Base-by-base conservation (phyloP, 2,329 filamentous ascomycete genomes). In the Apiospora aurea region DNA sequence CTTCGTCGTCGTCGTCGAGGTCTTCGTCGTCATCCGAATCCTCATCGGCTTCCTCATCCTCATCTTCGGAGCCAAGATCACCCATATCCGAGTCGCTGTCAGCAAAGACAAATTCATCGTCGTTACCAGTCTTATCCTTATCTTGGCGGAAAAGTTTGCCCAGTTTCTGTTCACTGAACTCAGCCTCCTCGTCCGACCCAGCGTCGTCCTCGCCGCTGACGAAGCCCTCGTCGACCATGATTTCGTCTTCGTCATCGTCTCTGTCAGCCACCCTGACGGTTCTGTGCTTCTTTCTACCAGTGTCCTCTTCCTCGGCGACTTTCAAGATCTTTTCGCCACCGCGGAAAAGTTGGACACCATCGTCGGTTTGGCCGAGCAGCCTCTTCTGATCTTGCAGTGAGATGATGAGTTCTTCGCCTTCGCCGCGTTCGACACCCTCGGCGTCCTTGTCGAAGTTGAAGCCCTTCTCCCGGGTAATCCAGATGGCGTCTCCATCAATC, bases 51-150 rank as follows among this genome's bases (percentile, higher is more conserved):
- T 84, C 83, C 0, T 83, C 84, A 4, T 84, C 83, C 26, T 85
- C 85, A 0, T 81, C 82, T 0, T 83, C 85, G 11, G 94, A 97
- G 11, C 57, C 57, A 74, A 98, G 83, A 4, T 96, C 97, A 8
- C 96, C 96, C 5, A 99, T 87, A 80, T 99, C 97, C 0, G 96
- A 99, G 81, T 99, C 97, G 78, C 94, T 97, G 79, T 99, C 96
- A 18, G 96, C 96, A 84, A 98, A 99, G 1, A 91, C 94, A 72
- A 98, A 78, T 71, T 97, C 94, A 43, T 91, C 93, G 34, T 90
- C 89, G 14, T 85, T 85, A 29, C 80, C 87, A 49, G 88, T 85
- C 70, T 85, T 85, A 46, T 89, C 87, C 21, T 81, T 79, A 8
- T 85, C 82, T 71, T 87, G 86, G 70, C 85, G 85, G 80, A 92